A percentile compares a stretch with the other conserved stretches of the same genome.
Evolutionary conservation across 1,284 basidiomycete species (phyloP).

Genomic region (Ceratobasidium papillatum): DNA sequence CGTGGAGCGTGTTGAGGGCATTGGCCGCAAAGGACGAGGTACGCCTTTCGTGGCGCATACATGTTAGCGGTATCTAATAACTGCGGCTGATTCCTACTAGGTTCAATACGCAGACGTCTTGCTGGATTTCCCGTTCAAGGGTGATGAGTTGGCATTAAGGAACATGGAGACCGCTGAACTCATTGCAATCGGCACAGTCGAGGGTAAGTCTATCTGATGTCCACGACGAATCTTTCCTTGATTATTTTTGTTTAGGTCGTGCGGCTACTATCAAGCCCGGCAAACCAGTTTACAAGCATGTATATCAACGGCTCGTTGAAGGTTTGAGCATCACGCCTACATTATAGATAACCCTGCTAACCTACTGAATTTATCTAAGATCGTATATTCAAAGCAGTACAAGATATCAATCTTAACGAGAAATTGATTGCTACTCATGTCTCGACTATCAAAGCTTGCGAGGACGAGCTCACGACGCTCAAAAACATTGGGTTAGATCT

Average conservation of each 20-base stretch:
- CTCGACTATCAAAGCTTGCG: slow-evolving; percentile 71
- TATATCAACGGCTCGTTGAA: slow-evolving; percentile 81
- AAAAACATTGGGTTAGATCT: slow-evolving; percentile 65
- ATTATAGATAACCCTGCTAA: slow-evolving; percentile 15
- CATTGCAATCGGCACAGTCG: slow-evolving; percentile 78
- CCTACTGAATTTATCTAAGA: slow-evolving; percentile 58
- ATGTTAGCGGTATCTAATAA: not conserved
- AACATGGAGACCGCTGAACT: slow-evolving; percentile 91
- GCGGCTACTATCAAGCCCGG: slow-evolving; percentile 87
- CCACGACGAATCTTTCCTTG: slow-evolving; percentile 5
- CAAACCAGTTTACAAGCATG: slow-evolving; percentile 87
- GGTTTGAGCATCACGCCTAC: slow-evolving; percentile 56
- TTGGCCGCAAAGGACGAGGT: slow-evolving; percentile 79
- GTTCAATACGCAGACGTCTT: slow-evolving; percentile 85
- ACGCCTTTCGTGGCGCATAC: slow-evolving; percentile 41
- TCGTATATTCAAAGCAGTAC: slow-evolving; percentile 78
- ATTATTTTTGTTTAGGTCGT: slow-evolving; percentile 64
- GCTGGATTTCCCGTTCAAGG: slow-evolving; percentile 90
- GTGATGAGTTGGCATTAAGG: slow-evolving; percentile 82
- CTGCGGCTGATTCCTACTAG: slow-evolving; percentile 54
- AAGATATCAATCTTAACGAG: slow-evolving; percentile 83
- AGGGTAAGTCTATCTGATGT: slow-evolving; percentile 65
- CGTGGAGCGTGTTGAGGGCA: slow-evolving; percentile 83
- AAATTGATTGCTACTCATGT: slow-evolving; percentile 75
- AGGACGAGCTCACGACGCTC: slow-evolving; percentile 76